These are phyloP conservation scores for Phytophthora idaei DNA, from an alignment of 352 stramenopile genomes.

Conservation along the genomic window DNA sequence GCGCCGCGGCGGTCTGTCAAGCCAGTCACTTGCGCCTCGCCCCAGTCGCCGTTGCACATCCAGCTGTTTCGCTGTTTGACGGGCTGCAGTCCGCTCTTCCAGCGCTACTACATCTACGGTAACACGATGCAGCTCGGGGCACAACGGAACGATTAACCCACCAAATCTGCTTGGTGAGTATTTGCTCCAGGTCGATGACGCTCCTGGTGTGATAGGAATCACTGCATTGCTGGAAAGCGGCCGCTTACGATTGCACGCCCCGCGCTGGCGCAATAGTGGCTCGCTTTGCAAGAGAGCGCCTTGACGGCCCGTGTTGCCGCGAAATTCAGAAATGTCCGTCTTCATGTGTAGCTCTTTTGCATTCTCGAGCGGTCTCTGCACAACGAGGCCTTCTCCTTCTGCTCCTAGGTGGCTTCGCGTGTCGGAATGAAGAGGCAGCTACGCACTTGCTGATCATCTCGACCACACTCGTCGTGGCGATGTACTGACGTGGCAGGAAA, in stretches of 20 bases:
- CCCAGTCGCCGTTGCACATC: constrained; percentile 10
- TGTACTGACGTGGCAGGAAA: constrained; percentile 8
- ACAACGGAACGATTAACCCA: constrained; percentile 15
- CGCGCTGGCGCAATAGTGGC: constrained; percentile 24
- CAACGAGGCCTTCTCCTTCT: constrained; percentile 10
- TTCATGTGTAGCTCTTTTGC: constrained; percentile 5
- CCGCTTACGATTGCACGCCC: constrained; percentile 10
- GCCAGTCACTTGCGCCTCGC: constrained; percentile 11
- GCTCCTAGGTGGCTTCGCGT: constrained; percentile 1
- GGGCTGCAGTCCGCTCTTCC: constrained; percentile 19
- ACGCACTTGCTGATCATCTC: constrained; percentile 1
- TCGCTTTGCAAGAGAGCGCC: constrained; percentile 30
- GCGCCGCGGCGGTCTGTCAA: constrained; percentile 3
- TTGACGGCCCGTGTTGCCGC: neutral
- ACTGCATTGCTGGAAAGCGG: constrained; percentile 6
- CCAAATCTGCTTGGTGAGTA: constrained; percentile 5
- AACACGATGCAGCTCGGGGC: constrained; percentile 12
- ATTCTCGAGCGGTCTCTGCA: constrained; percentile 21
- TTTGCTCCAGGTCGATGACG: neutral
- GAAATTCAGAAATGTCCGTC: constrained; percentile 29
- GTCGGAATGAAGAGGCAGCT: too few species aligned
- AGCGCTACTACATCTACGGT: constrained; percentile 10
- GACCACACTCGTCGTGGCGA: constrained; percentile 2
- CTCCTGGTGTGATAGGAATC: neutral
- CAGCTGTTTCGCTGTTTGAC: constrained; percentile 31